phyloP scores from a whole-genome alignment of 2,329 filamentous ascomycete species.

The Zymoseptoria ardabiliae region DNA sequence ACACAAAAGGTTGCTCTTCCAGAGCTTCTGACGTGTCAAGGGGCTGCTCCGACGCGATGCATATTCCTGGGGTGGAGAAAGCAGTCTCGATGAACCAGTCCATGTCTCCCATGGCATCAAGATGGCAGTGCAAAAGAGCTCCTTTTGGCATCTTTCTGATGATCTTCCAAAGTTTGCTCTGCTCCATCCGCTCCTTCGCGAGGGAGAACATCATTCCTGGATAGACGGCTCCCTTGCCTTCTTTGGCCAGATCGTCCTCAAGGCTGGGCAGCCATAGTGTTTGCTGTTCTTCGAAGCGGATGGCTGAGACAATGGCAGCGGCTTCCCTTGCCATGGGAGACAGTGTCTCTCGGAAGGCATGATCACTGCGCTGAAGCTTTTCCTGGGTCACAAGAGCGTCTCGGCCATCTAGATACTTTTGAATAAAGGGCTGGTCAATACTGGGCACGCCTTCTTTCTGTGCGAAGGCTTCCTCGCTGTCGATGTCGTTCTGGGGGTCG shows the following conservation, averaged over 20 bases:
- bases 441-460: conserved; percentile 35
- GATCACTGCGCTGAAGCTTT: conserved; percentile 69
- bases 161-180: conserved; percentile 77
- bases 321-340: conserved; percentile 73
- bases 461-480: conserved; percentile 33
- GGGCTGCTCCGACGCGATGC: conserved; percentile 54
- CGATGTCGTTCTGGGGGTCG: background rate
- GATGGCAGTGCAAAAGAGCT: conserved; percentile 73
- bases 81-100: conserved; percentile 69
- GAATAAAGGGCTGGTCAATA: conserved; percentile 65
- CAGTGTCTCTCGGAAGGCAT: conserved; percentile 63
- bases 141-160: conserved; percentile 85
- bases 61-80: conserved; percentile 65
- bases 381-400: conserved; percentile 72
- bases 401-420: conserved; percentile 72
- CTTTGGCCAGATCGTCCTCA: conserved; percentile 60
- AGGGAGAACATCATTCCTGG: conserved; percentile 92
- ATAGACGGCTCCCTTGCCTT: conserved; percentile 58
- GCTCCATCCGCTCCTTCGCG: conserved; percentile 78
- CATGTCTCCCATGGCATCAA: conserved; percentile 86
- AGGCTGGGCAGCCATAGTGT: conserved; percentile 69
- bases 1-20: conserved; percentile 51
- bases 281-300: conserved; percentile 68
- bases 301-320: conserved; percentile 69
- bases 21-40: conserved; percentile 50